Evolutionary conservation across 192 early-diverging fungal genomes (phyloP).

Genomic region (Chytriomyces sp.): DNA sequence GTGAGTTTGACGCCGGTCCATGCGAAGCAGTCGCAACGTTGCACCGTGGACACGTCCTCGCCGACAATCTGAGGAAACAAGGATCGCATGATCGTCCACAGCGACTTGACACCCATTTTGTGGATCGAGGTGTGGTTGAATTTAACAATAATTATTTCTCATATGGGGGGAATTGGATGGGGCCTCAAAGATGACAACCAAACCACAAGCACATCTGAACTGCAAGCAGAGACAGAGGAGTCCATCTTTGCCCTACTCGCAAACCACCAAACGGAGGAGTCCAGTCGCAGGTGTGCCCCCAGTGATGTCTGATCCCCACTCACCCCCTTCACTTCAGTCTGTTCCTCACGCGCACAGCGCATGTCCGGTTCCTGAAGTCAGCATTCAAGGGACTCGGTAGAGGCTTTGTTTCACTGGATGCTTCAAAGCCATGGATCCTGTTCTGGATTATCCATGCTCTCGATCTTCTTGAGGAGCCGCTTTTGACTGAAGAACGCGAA

Average conservation of each 20-base stretch:
- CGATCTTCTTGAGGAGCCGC: conserved; percentile 69
- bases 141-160: too few relatives aligned
- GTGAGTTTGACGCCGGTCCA: too few relatives aligned
- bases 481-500: conserved; percentile 54
- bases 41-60: background rate
- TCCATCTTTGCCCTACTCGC: conserved; percentile 31
- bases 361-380: conserved; percentile 62
- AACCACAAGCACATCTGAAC: conserved; percentile 63
- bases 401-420: conserved; percentile 74
- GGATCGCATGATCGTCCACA: too few relatives aligned
- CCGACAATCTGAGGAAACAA: background rate
- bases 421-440: conserved; percentile 87
- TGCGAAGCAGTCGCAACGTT: background rate
- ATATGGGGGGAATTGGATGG: conserved; percentile 7
- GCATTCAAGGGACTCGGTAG: conserved; percentile 58
- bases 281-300: background rate
- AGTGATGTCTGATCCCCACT: background rate
- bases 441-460: conserved; percentile 91
- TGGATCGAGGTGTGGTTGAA: too few relatives aligned
- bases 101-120: too few relatives aligned
- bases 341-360: conserved; percentile 56
- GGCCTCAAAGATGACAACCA: conserved; percentile 58
- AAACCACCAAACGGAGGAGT: conserved; percentile 23
- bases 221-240: conserved; percentile 58
- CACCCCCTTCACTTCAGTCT: conserved; percentile 3